Evolutionary conservation across 768 basidiomycete genomes (phyloP), one percentile per base, ranked within the genome.

Genomic region (Boletus rubropictus): DNA sequence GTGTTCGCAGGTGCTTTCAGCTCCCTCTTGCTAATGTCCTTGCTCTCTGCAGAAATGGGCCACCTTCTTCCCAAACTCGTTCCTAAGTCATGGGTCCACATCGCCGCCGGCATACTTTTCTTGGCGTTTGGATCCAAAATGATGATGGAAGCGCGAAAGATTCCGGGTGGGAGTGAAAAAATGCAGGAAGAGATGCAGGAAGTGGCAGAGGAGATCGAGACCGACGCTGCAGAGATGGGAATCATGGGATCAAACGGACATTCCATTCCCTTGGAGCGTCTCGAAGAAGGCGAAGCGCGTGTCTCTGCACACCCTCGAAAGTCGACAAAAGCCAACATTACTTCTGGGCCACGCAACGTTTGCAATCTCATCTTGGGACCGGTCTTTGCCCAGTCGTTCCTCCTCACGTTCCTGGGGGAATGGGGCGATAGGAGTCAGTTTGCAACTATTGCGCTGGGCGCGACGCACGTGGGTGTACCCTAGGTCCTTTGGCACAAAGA

Each of bases 361-460:
- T 86, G 80, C 63, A 84, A 82, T 58, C 69, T 93, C 15, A 66
- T 94, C 54, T 69, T 97, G 17, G 92, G 89, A 1, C 95, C 95
- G 1, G 90, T 96, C 2, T 95, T 97, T 60, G 92, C 93, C 3
- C 93, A 99, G 66, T 82, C 91, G 0, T 97, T 99, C 59, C 72
- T 95, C 27, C 74, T 99, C 50, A 98, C 95, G 0, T 97, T 97
- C 69, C 74, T 99, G n/a, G 96, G 94, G 9, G 96, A 99, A 69
- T 98, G 96, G 96, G 95, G 96, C 1, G 96, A 98, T 69, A 72
- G 95, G 44, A 95, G 91, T 60, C 95, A 99, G 70, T 91, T 98
- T 57, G 87, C 96, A 2, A 98, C 96, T 2, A 95, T 98, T 52
- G 94, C 91, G 5, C 73, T 98, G 43, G 95, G 89, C 2, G 94